Base-by-base conservation (phyloP, 2,329 filamentous ascomycete species). In the Trichoderma pleuroti region DNA sequence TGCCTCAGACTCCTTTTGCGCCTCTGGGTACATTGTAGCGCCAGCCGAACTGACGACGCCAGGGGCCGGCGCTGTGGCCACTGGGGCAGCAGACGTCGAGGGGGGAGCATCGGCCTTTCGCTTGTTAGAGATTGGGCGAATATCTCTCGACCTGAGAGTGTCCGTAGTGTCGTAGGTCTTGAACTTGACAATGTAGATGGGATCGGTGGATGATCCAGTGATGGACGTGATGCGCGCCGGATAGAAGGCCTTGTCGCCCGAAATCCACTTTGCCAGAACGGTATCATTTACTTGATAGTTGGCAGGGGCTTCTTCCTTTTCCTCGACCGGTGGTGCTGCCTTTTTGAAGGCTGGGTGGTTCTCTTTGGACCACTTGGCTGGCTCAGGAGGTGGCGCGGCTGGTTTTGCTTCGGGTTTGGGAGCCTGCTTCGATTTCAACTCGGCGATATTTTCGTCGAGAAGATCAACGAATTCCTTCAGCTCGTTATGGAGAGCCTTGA, bases 131-230 rank as follows among this genome's bases (percentile, higher is more conserved):
- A 96, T 83, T 64, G 94, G 93, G 76, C 93, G 91, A 74, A 98
- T 93, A 77, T 98, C 94, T 80, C 92, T 91, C 72, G 92, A 89
- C 72, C 91, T 88, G 72, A 97, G 82, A 39, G 92, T 96, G 81
- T 97, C 94, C 59, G 91, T 93, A 26, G 88, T 93, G 73, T 91
- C 89, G 82, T 98, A 98, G 77, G 90, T 93, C 82, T 97, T 95
- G 86, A 98, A 99, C 76, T 92, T 96, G 80, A 99, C 94, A 61
- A 93, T 92, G 80, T 98, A 99, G 73, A 98, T 93, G 42, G 94
- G 95, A 66, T 93, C 92, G 56, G 90, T 92, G n/a, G 91, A 91
- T 10, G 94, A 97, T 71, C 96, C 96, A 26, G 95, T 98, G 76
- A 98, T 94, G 66, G 92, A 94, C 65, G 93, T 95, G 80, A 99